Base-by-base conservation (phyloP, 345 rosid genomes). In the Chamaenerion angustifolium region DNA sequence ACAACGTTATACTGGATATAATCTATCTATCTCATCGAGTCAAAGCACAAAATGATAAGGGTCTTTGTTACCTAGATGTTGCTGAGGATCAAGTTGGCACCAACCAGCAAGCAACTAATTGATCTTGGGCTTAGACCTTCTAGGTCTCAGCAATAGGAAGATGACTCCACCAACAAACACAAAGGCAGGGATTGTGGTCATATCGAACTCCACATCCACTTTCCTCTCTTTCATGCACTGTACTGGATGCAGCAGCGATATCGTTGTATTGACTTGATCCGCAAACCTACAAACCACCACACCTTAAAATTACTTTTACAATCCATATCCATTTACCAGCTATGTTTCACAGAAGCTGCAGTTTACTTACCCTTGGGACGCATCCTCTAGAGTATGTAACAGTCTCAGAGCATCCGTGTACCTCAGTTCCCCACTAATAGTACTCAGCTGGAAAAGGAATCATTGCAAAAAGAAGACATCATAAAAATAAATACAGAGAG, bases 111-210 rank as follows among this genome's bases (percentile, higher is more conserved):
- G 37, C 37, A 5, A 4, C 37, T 31, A 92, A 67, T 92, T 92
- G 67, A 92, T 88, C 59, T 92, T 92, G 16, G 99, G 99, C 73
- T 92, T 92, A 5, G 83, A 65, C 52, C 81, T 78, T 58, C 83
- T 74, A 12, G 98, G 96, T 75, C 72, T 92, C 41, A 92, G 68
- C 59, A 79, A 74, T 16, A 77, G 2, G 68, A 67, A 82, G 16
- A 88, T 76, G 64, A 82, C 62, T 14, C 69, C 81, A 1, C 63
- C 23, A 56, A 87, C 95, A 54, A 73, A 42, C 42, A 84, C n/a
- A 62, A 92, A 74, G 12, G 96, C 96, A 4, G 98, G 95, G 55
- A 88, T 51, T 17, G 96, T 88, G n/a, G 95, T 82, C 71, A 66
- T 42, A 70, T 87, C 95, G 10, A 84, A 62, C 68, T 70, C 81